Conservation (phyloP, 2,329 filamentous ascomycete genomes). For the Phoma sp. region DNA sequence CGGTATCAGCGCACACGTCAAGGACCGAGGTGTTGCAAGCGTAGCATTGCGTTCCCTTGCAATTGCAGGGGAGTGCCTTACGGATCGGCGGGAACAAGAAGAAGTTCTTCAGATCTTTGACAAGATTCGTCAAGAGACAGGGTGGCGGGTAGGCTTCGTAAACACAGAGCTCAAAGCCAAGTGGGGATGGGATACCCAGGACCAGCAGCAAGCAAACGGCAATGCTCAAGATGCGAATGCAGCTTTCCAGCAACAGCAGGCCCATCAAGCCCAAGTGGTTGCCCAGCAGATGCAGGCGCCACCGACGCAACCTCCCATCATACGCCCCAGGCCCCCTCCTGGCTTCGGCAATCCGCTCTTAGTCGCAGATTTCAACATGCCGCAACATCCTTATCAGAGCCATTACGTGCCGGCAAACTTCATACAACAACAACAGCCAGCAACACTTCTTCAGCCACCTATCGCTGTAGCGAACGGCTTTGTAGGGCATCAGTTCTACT, state of each 20-base stretch:
- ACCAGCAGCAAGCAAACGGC: conserved; percentile 42
- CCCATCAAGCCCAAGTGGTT: conserved; percentile 19
- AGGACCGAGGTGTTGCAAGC: conserved; percentile 77
- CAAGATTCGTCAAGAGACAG: conserved; percentile 75
- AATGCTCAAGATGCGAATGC: conserved; percentile 28
- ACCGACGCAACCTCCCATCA: conserved; percentile 17
- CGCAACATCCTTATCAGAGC: conserved; percentile 81
- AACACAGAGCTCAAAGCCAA: conserved; percentile 72
- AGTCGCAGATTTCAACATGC: conserved; percentile 75
- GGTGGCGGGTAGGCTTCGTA: conserved; percentile 78
- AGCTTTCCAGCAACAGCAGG: conserved; percentile 30
- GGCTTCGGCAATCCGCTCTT: conserved; percentile 73
- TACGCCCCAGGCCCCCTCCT: conserved; percentile 45
- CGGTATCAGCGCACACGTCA: conserved; percentile 84
- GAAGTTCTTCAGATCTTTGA: conserved; percentile 81
- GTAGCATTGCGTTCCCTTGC: conserved; percentile 80
- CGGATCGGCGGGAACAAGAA: conserved; percentile 72
- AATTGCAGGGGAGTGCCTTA: conserved; percentile 76
- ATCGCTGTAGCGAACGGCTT: conserved; percentile 28
- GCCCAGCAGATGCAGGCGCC: conserved; percentile 20
- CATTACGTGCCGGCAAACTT: conserved; percentile 77
- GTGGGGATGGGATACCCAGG: conserved; percentile 72
- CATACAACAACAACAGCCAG: conserved; percentile 35
- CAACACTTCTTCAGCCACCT: conserved; percentile 29
- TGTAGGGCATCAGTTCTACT: conserved; percentile 30